Conservation (phyloP, 179 eudicot species). For the Silene noctiflora region DNA sequence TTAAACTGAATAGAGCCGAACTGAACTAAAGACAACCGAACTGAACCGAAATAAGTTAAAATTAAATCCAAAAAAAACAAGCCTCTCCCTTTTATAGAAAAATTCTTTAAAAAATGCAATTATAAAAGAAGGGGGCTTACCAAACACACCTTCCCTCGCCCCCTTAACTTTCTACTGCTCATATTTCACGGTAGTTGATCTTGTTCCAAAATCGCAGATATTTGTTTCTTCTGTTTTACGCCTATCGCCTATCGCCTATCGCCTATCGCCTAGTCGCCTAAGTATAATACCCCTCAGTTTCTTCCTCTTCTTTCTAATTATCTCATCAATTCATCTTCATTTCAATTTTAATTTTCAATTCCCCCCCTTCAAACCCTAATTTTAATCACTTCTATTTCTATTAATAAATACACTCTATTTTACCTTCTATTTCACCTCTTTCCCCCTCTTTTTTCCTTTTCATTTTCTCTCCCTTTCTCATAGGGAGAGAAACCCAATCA, state of each 20-base stretch:
- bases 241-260: too few species aligned
- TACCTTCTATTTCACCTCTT: not conserved
- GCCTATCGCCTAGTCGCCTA: too few species aligned
- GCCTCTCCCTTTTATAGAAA: too few species aligned
- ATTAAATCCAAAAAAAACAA: too few species aligned
- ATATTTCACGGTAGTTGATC: not conserved
- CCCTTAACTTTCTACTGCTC: too few species aligned
- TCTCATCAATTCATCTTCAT: constrained; percentile 1
- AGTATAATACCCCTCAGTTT: too few species aligned
- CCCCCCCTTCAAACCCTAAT: constrained; percentile 16
- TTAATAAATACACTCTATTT: not conserved
- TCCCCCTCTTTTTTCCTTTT: not conserved
- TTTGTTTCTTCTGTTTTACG: not conserved
- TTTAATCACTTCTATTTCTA: not conserved
- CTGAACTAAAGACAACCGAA: too few species aligned
- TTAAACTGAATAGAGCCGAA: too few species aligned
- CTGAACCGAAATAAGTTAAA: too few species aligned
- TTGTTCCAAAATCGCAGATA: constrained; percentile 1
- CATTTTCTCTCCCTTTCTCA: not conserved
- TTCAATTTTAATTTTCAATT: not conserved
- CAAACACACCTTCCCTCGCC: too few species aligned
- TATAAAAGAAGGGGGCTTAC: too few species aligned
- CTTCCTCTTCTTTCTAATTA: constrained; percentile 6
- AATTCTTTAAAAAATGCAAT: too few species aligned
- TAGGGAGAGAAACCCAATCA: not conserved